Conservation (phyloP, 2,329 filamentous ascomycete species). For the Plectosphaerella sp. region DNA sequence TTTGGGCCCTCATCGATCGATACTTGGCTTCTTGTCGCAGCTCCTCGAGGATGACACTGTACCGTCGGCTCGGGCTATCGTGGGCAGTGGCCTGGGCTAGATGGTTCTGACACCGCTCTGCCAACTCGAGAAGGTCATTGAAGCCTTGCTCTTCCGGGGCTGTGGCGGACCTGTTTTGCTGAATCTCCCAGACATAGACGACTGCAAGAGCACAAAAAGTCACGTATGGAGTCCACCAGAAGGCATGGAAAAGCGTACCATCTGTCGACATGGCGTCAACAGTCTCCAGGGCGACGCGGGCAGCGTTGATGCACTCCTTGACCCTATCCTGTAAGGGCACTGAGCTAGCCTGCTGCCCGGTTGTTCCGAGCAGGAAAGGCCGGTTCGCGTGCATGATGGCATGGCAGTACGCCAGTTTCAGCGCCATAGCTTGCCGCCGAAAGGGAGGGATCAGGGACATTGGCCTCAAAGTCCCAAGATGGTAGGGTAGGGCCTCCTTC, state of each 20-base stretch:
- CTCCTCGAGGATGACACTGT: conserved; percentile 49
- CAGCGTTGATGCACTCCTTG: conserved; percentile 40
- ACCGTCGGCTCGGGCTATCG: conserved; percentile 41
- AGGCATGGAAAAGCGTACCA: conserved; percentile 27
- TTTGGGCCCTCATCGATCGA: neutral
- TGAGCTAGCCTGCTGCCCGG: conserved; percentile 15
- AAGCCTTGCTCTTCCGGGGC: conserved; percentile 1
- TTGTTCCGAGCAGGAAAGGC: conserved; percentile 40
- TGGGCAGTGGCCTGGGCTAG: conserved; percentile 30
- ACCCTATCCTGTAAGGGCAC: conserved; percentile 30
- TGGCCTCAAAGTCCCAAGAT: conserved; percentile 37
- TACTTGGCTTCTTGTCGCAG: conserved; percentile 32
- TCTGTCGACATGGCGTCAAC: conserved; percentile 35
- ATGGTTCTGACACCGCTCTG: conserved; percentile 39
- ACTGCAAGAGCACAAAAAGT: conserved; percentile 50
- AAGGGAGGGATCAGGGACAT: conserved; percentile 41
- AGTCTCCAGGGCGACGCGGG: conserved; percentile 37
- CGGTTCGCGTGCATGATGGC: conserved; percentile 52
- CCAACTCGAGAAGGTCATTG: conserved; percentile 14
- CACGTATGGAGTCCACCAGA: conserved; percentile 51
- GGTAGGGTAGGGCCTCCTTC: conserved; percentile 31
- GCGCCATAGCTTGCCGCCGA: conserved; percentile 43
- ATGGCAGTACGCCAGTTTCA: conserved; percentile 50
- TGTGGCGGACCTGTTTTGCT: conserved; percentile 9
- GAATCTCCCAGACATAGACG: conserved; percentile 44